A percentile compares a stretch with the other conserved stretches of the same genome.
phyloP scores from a whole-genome alignment of 2,329 filamentous ascomycete genomes.

The Paraphaeosphaeria minitans region DNA sequence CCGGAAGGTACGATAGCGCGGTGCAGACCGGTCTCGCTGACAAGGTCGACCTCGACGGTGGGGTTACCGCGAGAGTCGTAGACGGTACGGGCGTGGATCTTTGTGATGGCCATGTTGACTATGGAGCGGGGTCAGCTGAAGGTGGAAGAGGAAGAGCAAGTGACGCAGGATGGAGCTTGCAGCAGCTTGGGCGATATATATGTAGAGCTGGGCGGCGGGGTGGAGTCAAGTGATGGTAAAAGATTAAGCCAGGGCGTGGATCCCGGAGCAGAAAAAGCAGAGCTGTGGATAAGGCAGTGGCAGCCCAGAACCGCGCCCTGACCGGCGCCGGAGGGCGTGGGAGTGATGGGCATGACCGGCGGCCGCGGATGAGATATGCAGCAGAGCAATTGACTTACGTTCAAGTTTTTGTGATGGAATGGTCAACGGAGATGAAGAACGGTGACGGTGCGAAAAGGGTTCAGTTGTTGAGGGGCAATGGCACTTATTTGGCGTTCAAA shows the following conservation, averaged over 20 bases:
- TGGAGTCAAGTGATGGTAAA: conserved; percentile 27
- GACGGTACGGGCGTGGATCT: conserved; percentile 74
- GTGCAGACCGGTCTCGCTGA: conserved; percentile 95
- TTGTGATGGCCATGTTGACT: conserved; percentile 73
- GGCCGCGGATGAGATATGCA: conserved; percentile 44
- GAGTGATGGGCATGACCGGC: conserved; percentile 30
- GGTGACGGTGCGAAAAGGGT: conserved; percentile 29
- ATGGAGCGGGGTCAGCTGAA: conserved; percentile 20
- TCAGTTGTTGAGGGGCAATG: conserved; percentile 23
- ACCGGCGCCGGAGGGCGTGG: conserved; percentile 21
- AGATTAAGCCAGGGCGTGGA: conserved; percentile 16
- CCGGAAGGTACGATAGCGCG: conserved; percentile 97
- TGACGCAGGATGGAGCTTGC: conserved; percentile 20
- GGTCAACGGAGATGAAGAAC: conserved; percentile 22
- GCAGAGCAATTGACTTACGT: conserved; percentile 41
- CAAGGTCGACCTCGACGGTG: conserved; percentile 96
- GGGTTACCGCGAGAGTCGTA: conserved; percentile 98
- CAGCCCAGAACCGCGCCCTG: conserved; percentile 24
- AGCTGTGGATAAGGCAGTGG: conserved; percentile 30
- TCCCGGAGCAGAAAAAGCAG: conserved; percentile 34
- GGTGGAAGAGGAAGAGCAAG: conserved; percentile 28
- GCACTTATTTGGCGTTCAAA: conserved; percentile 14
- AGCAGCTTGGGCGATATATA: conserved; percentile 16
- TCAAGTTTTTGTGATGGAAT: conserved; percentile 26
- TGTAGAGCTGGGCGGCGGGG: conserved; percentile 27